These are phyloP conservation scores for Nakazawaea molendinolei DNA, from an alignment of 805 yeast genomes.

Conservation along the genomic window DNA sequence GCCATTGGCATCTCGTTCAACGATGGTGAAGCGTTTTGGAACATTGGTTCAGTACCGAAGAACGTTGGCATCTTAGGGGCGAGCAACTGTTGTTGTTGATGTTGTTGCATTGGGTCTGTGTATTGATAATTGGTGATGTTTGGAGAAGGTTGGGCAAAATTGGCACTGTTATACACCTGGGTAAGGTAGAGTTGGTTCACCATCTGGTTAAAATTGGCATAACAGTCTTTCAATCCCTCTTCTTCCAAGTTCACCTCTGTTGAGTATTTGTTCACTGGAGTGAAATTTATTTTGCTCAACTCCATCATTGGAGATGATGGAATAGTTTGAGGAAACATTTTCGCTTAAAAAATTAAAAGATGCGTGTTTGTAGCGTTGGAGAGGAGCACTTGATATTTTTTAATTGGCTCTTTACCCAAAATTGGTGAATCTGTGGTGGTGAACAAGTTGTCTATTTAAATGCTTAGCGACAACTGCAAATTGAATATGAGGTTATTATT, in stretches of 20 bases:
- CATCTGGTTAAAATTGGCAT: conserved; percentile 2
- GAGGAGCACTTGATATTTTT: too few species aligned
- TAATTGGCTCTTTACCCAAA: not conserved
- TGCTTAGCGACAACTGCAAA: not conserved
- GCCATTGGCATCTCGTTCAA: too few species aligned
- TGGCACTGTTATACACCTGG: conserved; percentile 2
- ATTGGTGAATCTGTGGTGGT: not conserved
- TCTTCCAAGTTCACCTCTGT: not conserved
- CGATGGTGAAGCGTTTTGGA: too few species aligned
- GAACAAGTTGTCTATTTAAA: not conserved
- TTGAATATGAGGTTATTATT: not conserved
- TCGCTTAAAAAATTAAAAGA: too few species aligned
- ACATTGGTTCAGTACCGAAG: too few species aligned
- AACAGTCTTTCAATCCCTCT: not conserved
- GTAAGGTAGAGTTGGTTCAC: conserved; percentile 6
- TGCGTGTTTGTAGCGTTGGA: too few species aligned
- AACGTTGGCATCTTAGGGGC: too few species aligned
- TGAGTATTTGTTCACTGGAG: not conserved
- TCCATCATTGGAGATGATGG: conserved; percentile 10
- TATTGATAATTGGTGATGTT: too few species aligned
- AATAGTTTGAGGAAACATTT: conserved; percentile 7
- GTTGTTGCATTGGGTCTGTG: not conserved
- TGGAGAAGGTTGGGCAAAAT: too few species aligned
- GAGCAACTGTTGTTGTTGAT: not conserved
- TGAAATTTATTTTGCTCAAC: conserved; percentile 3